phyloP scores from a whole-genome alignment of 2,329 filamentous ascomycete genomes.

The Conoideocrella luteorostrata region DNA sequence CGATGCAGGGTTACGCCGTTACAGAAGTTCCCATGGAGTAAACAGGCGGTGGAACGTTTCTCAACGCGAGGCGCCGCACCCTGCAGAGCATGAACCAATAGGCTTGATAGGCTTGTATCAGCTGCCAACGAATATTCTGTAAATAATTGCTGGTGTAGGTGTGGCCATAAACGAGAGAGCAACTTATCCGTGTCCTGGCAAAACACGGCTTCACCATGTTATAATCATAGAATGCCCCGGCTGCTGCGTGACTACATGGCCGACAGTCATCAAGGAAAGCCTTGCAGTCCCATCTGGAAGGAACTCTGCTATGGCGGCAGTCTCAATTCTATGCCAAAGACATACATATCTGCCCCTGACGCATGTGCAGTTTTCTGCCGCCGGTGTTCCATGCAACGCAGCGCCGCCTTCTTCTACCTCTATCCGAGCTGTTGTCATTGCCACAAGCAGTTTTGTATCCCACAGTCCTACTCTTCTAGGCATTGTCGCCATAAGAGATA shows the following conservation, averaged over 20 bases:
- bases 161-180: no score
- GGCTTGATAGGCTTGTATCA: no score
- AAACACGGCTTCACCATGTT: neutral
- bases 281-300: neutral
- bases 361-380: neutral
- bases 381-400: neutral
- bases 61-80: no score
- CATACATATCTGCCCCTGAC: neutral
- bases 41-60: no score
- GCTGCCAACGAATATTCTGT: no score
- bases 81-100: no score
- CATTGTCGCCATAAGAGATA: neutral
- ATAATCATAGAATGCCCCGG: neutral
- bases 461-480: neutral
- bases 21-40: no score
- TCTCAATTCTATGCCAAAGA: neutral
- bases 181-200: no score
- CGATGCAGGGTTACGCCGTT: no score
- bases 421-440: neutral
- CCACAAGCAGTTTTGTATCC: neutral
- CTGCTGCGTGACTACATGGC: neutral
- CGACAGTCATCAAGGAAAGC: neutral
- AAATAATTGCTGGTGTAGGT: no score
- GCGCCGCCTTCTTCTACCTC: neutral
- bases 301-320: neutral